These are phyloP conservation scores for Volvariella volvacea DNA, from an alignment of 1,284 basidiomycete species.

Conservation along the genomic window DNA sequence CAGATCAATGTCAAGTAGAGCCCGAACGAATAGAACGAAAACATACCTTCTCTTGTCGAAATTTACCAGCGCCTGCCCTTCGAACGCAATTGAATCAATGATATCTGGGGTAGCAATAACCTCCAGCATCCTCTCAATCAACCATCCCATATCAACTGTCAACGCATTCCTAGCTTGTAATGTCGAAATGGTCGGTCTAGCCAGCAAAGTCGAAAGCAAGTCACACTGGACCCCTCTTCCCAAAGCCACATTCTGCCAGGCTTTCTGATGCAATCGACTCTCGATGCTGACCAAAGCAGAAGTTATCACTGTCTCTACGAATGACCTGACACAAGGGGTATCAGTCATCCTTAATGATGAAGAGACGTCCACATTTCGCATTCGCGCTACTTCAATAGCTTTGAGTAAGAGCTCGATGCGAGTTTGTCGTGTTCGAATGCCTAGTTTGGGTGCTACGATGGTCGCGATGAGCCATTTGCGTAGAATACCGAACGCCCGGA, in stretches of 20 bases:
- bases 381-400: slow-evolving; percentile 63
- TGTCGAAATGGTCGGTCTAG: slow-evolving; percentile 37
- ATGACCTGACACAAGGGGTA: slow-evolving; percentile 62
- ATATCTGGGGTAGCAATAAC: slow-evolving; percentile 67
- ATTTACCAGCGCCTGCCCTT: slow-evolving; percentile 58
- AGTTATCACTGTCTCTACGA: slow-evolving; percentile 66
- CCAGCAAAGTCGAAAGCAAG: slow-evolving; percentile 49
- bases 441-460: slow-evolving; percentile 54
- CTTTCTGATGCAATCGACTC: slow-evolving; percentile 61
- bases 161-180: slow-evolving; percentile 43
- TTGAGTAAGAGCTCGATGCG: slow-evolving; percentile 66
- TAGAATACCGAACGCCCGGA: slow-evolving; percentile 66
- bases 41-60: slow-evolving; percentile 73
- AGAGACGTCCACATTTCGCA: slow-evolving; percentile 43
- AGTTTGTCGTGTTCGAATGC: slow-evolving; percentile 53
- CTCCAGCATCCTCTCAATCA: slow-evolving; percentile 73
- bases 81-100: slow-evolving; percentile 45
- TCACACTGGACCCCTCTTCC: slow-evolving; percentile 55
- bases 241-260: slow-evolving; percentile 66
- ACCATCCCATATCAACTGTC: slow-evolving; percentile 73
- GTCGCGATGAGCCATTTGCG: slow-evolving; percentile 72
- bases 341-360: slow-evolving; percentile 26
- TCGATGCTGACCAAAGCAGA: slow-evolving; percentile 70
- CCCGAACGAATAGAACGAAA: neutral
- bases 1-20: neutral